Base-by-base conservation (phyloP, 768 basidiomycete genomes). In the Xanthoconium purpureum region DNA sequence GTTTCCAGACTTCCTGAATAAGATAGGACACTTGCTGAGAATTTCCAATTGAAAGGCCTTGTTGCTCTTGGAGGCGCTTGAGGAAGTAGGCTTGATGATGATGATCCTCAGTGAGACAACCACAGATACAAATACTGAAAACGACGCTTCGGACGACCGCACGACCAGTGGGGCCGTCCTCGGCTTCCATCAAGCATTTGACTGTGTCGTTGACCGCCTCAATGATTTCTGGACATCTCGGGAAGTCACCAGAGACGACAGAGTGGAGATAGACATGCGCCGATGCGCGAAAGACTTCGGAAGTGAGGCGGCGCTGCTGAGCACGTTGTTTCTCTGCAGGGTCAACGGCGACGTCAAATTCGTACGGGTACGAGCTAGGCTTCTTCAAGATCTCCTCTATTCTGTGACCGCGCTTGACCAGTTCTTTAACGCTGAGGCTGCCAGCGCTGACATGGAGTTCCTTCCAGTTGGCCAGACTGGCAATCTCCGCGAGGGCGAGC, bases 401-500 rank as follows among this genome's bases (percentile, higher is more conserved):
- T 18, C 69, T 72, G 40, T 67, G 61, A 7, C 82, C 86, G 54
- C 74, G 76, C 59, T 68, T 70, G 51, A 88, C 83, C 48, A 93
- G 81, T 37, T 80, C 77, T 9, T 79, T 81, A 28, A 86, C 67
- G 72, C 83, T 86, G 20, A 91, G 80, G 44, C 67, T 66, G 39
- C 84, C 82, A 5, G 56, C 60, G 0, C 33, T 55, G 57, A 55
- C 53, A 51, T 82, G 73, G 0, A 50, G 51, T 18, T 75, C 74
- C 73, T 91, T 91, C 89, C 88, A 93, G 50, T 58, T 63, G 40
- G 86, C 78, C 15, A 94, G 79, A 18, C 71, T 74, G 12, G 86
- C 82, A 37, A 82, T 87, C 74, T 91, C 84, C 5, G 91, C 88
- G 43, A 93, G 77, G 29, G 88, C 89, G 78, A 88, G 86, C 47